These are phyloP conservation scores for Mycena maculata DNA, from an alignment of 768 basidiomycete species.

Conservation along the genomic window DNA sequence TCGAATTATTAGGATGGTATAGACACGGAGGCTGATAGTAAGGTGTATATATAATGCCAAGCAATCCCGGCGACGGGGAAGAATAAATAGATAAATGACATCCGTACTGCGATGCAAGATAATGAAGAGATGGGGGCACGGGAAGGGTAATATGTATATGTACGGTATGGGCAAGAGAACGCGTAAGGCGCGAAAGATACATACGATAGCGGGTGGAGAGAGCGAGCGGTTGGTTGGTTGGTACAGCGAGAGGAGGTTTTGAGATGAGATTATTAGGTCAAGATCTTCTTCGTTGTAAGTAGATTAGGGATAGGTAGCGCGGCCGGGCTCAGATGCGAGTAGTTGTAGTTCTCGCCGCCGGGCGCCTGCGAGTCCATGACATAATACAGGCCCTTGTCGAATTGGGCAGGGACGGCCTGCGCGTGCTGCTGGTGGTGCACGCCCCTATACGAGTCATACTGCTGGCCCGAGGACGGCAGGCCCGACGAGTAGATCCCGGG, in stretches of 20 bases:
- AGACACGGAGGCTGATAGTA: conserved; percentile 31
- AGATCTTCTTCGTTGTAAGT: conserved; percentile 13
- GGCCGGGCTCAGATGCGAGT: conserved; percentile 24
- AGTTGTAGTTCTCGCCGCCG: conserved; percentile 14
- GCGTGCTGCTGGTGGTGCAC: conserved; percentile 33
- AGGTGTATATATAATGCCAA: conserved; percentile 14
- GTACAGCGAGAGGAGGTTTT: conserved; percentile 22
- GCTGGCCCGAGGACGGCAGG: conserved; percentile 14
- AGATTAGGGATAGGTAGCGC: conserved; percentile 14
- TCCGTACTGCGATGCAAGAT: conserved; percentile 1
- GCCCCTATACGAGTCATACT: conserved; percentile 19
- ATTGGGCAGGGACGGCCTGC: conserved; percentile 31
- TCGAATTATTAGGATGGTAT: conserved; percentile 31
- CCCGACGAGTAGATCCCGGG: conserved; percentile 33
- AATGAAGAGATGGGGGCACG: neutral
- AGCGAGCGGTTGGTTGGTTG: neutral
- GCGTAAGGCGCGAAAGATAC: conserved; percentile 10
- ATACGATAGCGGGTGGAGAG: conserved; percentile 27
- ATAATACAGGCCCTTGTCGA: conserved; percentile 32
- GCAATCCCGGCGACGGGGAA: neutral
- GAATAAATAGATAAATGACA: conserved; percentile 28
- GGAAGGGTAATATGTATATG: conserved; percentile 10
- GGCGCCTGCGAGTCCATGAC: conserved; percentile 23
- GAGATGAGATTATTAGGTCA: conserved; percentile 8
- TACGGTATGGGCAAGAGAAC: conserved; percentile 21